Conservation (phyloP, 495 filamentous ascomycete genomes). For the Neurospora sp. region DNA sequence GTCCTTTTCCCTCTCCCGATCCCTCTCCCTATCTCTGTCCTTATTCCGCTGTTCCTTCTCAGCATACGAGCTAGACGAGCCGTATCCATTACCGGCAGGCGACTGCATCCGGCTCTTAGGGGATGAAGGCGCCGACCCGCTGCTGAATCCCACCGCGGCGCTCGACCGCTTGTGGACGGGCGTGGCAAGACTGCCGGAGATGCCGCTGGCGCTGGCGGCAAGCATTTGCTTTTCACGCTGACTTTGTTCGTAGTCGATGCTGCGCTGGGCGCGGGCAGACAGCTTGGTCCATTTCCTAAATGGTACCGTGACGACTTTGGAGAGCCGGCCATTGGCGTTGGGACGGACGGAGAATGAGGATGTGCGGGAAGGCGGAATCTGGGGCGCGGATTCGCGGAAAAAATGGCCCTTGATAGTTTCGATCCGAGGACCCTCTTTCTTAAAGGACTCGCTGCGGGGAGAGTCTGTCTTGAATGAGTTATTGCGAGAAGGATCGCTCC, state of each 20-base stretch:
- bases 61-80: not conserved
- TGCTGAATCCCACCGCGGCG: not conserved
- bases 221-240: not conserved
- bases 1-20: not conserved
- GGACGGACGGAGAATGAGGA: conserved; percentile 1
- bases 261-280: not conserved
- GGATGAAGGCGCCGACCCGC: not conserved
- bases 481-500: not conserved
- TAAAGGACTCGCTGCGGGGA: not conserved
- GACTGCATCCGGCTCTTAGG: not conserved
- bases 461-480: not conserved
- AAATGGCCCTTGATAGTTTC: not conserved
- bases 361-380: not conserved
- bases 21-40: not conserved
- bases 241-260: not conserved
- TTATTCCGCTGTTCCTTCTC: not conserved
- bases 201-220: not conserved
- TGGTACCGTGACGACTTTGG: conserved; percentile 14
- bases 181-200: not conserved
- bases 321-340: conserved; percentile 8
- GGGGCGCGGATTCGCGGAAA: not conserved
- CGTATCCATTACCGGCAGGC: not conserved
- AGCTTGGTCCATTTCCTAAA: conserved; percentile 14
- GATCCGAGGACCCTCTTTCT: not conserved
- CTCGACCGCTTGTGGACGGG: not conserved